Evolutionary conservation across 441 rosid species (phyloP), one percentile per base, ranked within the genome.

Genomic region (Heliophila coronopifolia): DNA sequence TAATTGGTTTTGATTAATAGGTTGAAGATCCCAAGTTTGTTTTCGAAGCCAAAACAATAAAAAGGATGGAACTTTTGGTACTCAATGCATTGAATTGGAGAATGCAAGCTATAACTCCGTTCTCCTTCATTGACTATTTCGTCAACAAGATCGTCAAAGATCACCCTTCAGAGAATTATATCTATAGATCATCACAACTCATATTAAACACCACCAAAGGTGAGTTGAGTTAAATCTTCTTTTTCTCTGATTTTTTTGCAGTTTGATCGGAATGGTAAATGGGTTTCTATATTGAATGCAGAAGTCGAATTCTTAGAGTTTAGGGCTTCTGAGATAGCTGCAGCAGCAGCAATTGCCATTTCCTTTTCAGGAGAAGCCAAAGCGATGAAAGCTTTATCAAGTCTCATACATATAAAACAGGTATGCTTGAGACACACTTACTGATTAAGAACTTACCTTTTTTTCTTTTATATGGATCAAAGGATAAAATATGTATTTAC

Each of bases 31-130:
- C 89, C 8, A 65, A 53, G 61, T 76, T 60, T 69, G 71, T 76
- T 13, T 78, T 81, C 51, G 83, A 81, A 50, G 80, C 77, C 3
- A 74, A 67, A 50, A 73, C 79, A 4, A 71, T 81, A 9, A 78
- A 61, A 13, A 78, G 76, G 26, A 81, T 81, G 89, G 89, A 78
- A 49, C 77, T 81, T 44, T 44, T 81, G 61, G 61, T 81, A 25
- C 59, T 81, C 18, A 58, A 67, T 50, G 67, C 70, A 51, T 61
- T 81, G 70, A 69, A 61, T 16, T 81, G 89, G 89, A 76, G 78
- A 64, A 40, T 81, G 66, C 81, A 69, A 33, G 71, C 65, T 26
- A 24, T 65, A 10, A 78, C 83, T 38, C 83, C 89, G 11, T 76
- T 65, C 52, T 72, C 79, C 13, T 81, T 76, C 65, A 60, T 81